Evolutionary conservation across 2,329 filamentous ascomycete species (phyloP).

Genomic region (Neurospora sp.): DNA sequence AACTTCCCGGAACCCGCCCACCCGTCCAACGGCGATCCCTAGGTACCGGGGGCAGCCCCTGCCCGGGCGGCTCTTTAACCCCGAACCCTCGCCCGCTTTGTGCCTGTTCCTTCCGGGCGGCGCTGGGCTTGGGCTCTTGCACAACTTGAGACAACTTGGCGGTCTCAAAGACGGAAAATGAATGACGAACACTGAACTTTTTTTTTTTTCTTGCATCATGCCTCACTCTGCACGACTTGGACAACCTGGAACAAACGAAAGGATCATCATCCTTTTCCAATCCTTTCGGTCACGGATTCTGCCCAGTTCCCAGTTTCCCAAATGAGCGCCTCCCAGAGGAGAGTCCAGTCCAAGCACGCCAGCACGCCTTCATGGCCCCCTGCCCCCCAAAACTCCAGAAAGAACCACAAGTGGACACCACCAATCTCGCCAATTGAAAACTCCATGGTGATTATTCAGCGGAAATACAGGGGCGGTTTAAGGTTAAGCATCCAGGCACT

Average conservation of each 20-base stretch:
- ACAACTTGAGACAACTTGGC: background rate
- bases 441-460: background rate
- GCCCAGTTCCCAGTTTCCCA: background rate
- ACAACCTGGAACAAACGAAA: background rate
- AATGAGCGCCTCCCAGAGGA: background rate
- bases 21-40: background rate
- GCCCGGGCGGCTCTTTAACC: background rate
- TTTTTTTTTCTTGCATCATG: background rate
- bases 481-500: background rate
- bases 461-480: background rate
- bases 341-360: background rate
- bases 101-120: background rate
- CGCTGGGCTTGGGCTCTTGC: background rate
- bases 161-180: background rate
- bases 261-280: background rate
- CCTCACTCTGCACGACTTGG: background rate
- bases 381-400: background rate
- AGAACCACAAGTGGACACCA: background rate
- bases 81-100: background rate
- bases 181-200: background rate
- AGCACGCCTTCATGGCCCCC: background rate
- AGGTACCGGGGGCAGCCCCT: background rate
- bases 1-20: background rate
- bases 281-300: no score
- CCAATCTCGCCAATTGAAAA: background rate